These are phyloP conservation scores for Kregervanrija fluxuum DNA, from an alignment of 805 yeast species.

Conservation along the genomic window DNA sequence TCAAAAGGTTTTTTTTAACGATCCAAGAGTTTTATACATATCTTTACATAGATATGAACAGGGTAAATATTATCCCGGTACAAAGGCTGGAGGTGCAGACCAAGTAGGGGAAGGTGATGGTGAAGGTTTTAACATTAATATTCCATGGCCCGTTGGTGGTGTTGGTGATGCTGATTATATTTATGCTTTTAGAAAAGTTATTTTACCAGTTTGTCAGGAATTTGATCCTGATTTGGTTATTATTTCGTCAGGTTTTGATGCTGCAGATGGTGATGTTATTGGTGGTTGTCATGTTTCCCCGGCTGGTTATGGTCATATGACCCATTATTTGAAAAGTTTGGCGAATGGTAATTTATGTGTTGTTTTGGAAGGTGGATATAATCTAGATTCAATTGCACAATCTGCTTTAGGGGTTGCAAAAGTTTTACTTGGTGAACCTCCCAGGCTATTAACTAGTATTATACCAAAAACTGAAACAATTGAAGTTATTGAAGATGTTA, in stretches of 20 bases:
- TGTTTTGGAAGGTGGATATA: constrained; percentile 94
- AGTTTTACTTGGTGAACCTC: constrained; percentile 91
- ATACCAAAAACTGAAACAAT: constrained; percentile 74
- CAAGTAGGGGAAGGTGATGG: constrained; percentile 84
- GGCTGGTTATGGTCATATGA: constrained; percentile 94
- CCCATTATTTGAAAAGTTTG: constrained; percentile 78
- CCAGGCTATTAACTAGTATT: constrained; percentile 60
- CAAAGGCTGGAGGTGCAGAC: constrained; percentile 73
- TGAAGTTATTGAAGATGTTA: constrained; percentile 74
- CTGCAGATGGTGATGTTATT: constrained; percentile 96
- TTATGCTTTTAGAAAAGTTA: constrained; percentile 78
- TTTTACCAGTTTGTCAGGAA: constrained; percentile 84
- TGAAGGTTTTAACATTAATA: constrained; percentile 78
- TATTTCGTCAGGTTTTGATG: constrained; percentile 94
- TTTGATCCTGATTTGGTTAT: constrained; percentile 90
- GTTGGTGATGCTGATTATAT: constrained; percentile 94
- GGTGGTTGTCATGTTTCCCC: constrained; percentile 97
- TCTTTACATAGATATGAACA: constrained; percentile 90
- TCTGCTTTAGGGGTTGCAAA: constrained; percentile 91
- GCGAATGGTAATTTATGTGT: constrained; percentile 88
- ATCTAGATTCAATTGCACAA: constrained; percentile 80
- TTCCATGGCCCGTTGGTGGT: constrained; percentile 91
- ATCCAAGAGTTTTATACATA: constrained; percentile 84
- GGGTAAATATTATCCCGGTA: constrained; percentile 92
- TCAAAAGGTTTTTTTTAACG: constrained; percentile 82